phyloP scores from a whole-genome alignment of 208 protist genomes.

The Trypanosoma cruzi region DNA sequence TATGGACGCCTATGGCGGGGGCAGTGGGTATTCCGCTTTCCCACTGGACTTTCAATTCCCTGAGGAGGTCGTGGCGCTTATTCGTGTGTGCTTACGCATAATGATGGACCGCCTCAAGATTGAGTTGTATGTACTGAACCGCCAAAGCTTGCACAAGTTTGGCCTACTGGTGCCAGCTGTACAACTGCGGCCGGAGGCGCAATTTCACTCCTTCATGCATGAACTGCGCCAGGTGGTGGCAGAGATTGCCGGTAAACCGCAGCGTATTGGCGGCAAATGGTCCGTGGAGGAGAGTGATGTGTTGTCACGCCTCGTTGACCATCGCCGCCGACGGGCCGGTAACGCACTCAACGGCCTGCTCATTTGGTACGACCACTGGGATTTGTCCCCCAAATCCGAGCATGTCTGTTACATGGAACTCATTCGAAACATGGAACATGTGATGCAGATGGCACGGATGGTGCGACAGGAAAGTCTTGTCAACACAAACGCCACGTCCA shows the following conservation, averaged over 20 bases:
- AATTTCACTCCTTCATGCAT: conserved; percentile 72
- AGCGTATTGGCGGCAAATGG: conserved; percentile 68
- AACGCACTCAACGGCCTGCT: conserved; percentile 67
- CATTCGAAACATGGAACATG: conserved; percentile 73
- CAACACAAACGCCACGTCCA: conserved; percentile 72
- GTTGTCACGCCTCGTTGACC: conserved; percentile 55
- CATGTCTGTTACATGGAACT: conserved; percentile 82
- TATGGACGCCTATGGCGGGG: conserved; percentile 36
- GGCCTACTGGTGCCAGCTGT: conserved; percentile 58
- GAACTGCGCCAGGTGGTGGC: conserved; percentile 64
- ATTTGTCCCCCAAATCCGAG: conserved; percentile 68
- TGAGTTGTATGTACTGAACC: conserved; percentile 77
- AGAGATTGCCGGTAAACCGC: conserved; percentile 53
- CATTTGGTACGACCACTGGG: conserved; percentile 88
- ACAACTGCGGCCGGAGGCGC: conserved; percentile 59
- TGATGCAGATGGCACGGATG: conserved; percentile 70
- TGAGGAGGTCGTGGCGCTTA: conserved; percentile 63
- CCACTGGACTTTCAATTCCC: conserved; percentile 66
- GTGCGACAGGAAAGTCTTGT: conserved; percentile 64
- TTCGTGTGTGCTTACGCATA: conserved; percentile 64
- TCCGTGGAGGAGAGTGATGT: conserved; percentile 59
- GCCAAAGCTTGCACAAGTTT: conserved; percentile 65
- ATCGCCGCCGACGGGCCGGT: conserved; percentile 59
- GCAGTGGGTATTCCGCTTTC: conserved; percentile 48
- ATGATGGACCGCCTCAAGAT: conserved; percentile 76